Percentiles rank a stretch among this genome's conserved stretches.
Evolutionary conservation across 2,329 filamentous ascomycete species (phyloP).

Genomic region (Cercospora brassicicola): DNA sequence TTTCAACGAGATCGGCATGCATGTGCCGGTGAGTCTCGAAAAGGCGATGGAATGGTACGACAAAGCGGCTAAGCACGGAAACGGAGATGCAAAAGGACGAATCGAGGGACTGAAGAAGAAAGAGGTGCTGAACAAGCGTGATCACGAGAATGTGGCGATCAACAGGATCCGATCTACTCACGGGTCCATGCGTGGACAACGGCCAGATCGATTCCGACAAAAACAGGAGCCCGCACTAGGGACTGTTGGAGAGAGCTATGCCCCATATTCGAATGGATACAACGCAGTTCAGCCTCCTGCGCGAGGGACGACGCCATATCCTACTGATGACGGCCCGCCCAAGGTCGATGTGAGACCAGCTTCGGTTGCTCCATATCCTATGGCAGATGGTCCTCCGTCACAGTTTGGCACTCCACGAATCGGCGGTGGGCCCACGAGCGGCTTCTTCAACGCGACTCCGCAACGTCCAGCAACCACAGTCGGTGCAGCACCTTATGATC

Average conservation of each 20-base stretch:
- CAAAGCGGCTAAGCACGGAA: constrained; percentile 83
- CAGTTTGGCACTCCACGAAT: constrained; percentile 14
- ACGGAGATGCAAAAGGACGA: constrained; percentile 79
- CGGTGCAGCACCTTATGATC: constrained; percentile 52
- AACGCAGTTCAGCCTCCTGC: constrained; percentile 22
- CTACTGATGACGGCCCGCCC: constrained; percentile 40
- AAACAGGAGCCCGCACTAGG: constrained; percentile 35
- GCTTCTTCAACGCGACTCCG: constrained; percentile 41
- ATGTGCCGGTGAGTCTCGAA: constrained; percentile 76
- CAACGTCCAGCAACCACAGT: constrained; percentile 41
- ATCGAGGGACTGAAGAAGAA: constrained; percentile 82
- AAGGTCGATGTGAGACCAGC: constrained; percentile 44
- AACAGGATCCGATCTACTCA: constrained; percentile 70
- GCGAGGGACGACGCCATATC: constrained; percentile 35
- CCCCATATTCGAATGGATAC: constrained; percentile 20
- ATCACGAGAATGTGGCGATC: constrained; percentile 90
- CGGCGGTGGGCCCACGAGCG: constrained; percentile 32
- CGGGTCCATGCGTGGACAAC: constrained; percentile 52
- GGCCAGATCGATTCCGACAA: constrained; percentile 47
- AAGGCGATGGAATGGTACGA: constrained; percentile 89
- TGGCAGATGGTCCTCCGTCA: constrained; percentile 60
- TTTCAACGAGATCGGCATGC: constrained; percentile 95
- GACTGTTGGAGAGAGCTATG: constrained; percentile 21
- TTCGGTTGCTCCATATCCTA: constrained; percentile 68
- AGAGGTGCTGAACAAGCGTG: constrained; percentile 74